Base-by-base conservation (phyloP, 1,284 basidiomycete genomes). In the Mycosarcoma mackinlayi region DNA sequence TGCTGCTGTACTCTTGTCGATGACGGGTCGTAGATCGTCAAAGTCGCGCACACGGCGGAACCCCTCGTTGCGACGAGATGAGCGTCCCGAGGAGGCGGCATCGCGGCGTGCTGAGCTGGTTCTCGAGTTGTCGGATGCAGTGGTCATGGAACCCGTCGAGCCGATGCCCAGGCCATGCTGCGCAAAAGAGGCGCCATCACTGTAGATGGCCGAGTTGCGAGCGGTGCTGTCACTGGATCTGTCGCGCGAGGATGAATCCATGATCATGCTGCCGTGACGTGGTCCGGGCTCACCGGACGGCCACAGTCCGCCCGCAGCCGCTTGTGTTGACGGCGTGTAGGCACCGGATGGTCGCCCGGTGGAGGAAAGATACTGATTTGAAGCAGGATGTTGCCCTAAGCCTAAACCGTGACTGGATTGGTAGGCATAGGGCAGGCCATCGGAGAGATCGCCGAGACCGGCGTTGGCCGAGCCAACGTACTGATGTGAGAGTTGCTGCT, bases 1-100 rank as follows among this genome's bases (percentile, higher is more conserved):
- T 41, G 59, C 59, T 5, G 69, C 69, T 1, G 57, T 52, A 34
- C 52, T 71, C 45, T 62, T 73, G 58, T 80, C 73, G 30, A 68
- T 56, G 40, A 76, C 70, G 4, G 77, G 75, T 5, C 73, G 71
- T 18, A 80, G 53, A 27, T 80, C 78, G 42, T 74, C 71, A 30
- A 76, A 62, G 39, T 77, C 74, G 23, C 76, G 67, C 28, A 80
- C 77, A 30, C 73, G 64, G 35, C 77, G 69, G 52, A 80, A 78
- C 9, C 78, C 78, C 27, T 79, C 69, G 50, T 53, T 56, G 40
- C 59, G 59, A n/a, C 56, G 49, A 13, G 58, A 65, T 2, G 60
- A 46, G 24, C 61, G 61, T 16, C 41, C 50, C 3, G 57, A 61
- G 1, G 64, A 49, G 18, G 18, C 38, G 8, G 30, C 27, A 37